phyloP scores from a whole-genome alignment of 2,329 filamentous ascomycete species.

The Cladosporium cucumerinum region DNA sequence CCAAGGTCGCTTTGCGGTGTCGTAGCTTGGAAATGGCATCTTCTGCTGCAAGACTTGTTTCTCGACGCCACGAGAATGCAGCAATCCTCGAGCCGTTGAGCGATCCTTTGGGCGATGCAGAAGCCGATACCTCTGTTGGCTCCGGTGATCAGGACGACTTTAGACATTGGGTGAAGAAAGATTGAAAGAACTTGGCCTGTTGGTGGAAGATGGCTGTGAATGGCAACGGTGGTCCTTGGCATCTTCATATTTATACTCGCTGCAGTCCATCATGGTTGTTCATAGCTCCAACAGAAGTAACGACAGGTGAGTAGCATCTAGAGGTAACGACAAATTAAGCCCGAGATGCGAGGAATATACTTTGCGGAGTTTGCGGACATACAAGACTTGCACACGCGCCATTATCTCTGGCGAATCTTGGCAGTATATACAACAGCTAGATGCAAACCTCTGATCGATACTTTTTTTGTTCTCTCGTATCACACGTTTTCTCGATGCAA shows the following conservation, averaged over 20 bases:
- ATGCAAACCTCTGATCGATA: not conserved
- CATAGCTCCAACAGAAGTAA: not conserved
- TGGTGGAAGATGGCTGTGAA: not conserved
- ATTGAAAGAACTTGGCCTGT: not conserved
- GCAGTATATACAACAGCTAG: conserved; percentile 1
- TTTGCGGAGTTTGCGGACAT: conserved; percentile 5
- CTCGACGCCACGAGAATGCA: conserved; percentile 35
- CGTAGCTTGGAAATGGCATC: conserved; percentile 29
- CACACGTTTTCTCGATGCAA: not conserved
- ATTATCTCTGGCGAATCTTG: not conserved
- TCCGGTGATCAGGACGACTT: conserved; percentile 24
- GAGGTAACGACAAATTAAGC: not conserved
- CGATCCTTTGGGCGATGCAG: conserved; percentile 23
- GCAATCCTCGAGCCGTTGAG: conserved; percentile 23
- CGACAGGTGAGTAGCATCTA: not conserved
- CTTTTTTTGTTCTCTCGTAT: not conserved
- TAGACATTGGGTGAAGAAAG: not conserved
- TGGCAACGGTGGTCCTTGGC: too few relatives aligned
- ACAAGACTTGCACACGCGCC: not conserved
- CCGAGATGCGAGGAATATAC: not conserved
- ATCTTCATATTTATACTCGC: not conserved
- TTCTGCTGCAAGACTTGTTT: conserved; percentile 24
- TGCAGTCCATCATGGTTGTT: not conserved
- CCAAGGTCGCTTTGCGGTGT: conserved; percentile 22
- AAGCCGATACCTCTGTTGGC: conserved; percentile 26